These are phyloP conservation scores for Setaria italica DNA, from an alignment of 202 grass and related monocot genomes.

Conservation along the genomic window DNA sequence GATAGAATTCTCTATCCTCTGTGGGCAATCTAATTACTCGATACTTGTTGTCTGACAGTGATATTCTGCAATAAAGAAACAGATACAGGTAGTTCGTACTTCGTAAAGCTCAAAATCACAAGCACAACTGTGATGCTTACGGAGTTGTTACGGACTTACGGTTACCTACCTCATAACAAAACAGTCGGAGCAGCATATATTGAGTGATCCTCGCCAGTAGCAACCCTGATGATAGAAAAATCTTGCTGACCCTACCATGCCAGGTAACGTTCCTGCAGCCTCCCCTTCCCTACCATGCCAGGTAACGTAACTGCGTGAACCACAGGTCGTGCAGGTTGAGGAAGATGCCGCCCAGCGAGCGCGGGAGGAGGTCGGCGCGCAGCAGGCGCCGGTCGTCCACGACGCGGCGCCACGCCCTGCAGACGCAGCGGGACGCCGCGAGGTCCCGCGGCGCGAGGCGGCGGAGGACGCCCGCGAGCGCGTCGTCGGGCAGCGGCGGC, in stretches of 20 bases:
- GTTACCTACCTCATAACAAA: slow-evolving; percentile 14
- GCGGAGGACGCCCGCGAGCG: too few species aligned
- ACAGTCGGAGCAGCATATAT: background rate
- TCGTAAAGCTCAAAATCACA: background rate
- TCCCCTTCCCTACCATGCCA: background rate
- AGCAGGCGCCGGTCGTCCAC: slow-evolving; percentile 23
- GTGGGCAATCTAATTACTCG: slow-evolving; percentile 1
- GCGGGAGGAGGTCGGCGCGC: slow-evolving; percentile 26
- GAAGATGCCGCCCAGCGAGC: slow-evolving; percentile 30
- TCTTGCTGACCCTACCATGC: background rate
- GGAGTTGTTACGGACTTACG: too few species aligned
- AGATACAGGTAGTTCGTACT: background rate
- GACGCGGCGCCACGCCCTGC: background rate
- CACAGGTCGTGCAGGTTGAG: background rate
- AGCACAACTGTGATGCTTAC: background rate
- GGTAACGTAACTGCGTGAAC: background rate
- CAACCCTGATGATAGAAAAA: background rate
- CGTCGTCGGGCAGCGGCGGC: too few species aligned
- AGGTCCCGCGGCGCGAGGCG: background rate
- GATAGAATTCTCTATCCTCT: background rate
- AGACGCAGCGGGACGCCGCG: background rate
- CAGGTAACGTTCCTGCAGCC: background rate
- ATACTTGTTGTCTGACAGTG: slow-evolving; percentile 22
- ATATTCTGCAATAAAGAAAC: slow-evolving; percentile 21
- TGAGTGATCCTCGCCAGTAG: slow-evolving; percentile 17